Evolutionary conservation across 257 asterid species (phyloP).

Genomic region (Linderniella brevidens): DNA sequence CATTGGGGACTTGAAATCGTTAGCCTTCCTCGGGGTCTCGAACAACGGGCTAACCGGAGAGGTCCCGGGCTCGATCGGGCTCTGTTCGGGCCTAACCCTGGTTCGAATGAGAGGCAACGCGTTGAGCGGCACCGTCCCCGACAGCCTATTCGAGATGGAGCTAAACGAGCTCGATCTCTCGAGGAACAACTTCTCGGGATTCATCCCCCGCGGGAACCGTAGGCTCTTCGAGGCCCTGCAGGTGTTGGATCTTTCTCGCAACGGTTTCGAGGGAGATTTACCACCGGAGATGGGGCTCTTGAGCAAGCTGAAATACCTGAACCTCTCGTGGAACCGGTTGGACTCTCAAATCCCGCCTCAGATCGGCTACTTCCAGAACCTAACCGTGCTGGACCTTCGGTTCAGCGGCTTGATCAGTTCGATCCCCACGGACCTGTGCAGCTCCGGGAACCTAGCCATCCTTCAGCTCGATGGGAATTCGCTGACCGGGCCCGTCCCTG

Average conservation of each 20-base stretch:
- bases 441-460: slow-evolving; percentile 64
- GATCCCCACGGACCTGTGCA: slow-evolving; percentile 70
- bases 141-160: slow-evolving; percentile 37
- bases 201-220: slow-evolving; percentile 42
- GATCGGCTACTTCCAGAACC: slow-evolving; percentile 56
- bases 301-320: slow-evolving; percentile 51
- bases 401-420: slow-evolving; percentile 38
- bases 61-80: slow-evolving; percentile 38
- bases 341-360: slow-evolving; percentile 67
- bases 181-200: slow-evolving; percentile 43
- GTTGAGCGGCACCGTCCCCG: slow-evolving; percentile 49
- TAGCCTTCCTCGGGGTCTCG: slow-evolving; percentile 25
- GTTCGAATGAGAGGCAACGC: slow-evolving; percentile 38
- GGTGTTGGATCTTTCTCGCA: slow-evolving; percentile 55
- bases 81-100: slow-evolving; percentile 23
- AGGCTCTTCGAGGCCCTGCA: slow-evolving; percentile 41
- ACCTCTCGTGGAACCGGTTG: slow-evolving; percentile 66
- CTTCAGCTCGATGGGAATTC: slow-evolving; percentile 88
- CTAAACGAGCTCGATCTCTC: slow-evolving; percentile 65
- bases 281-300: slow-evolving; percentile 72
- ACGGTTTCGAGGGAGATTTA: slow-evolving; percentile 44
- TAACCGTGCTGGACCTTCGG: slow-evolving; percentile 62
- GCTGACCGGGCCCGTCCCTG: slow-evolving; percentile 57
- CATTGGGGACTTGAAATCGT: slow-evolving; percentile 31
- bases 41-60: slow-evolving; percentile 34